A percentile compares a stretch with the other conserved stretches of the same genome.
phyloP scores from a whole-genome alignment of 1,284 basidiomycete species.

The Marasmius fiardii region DNA sequence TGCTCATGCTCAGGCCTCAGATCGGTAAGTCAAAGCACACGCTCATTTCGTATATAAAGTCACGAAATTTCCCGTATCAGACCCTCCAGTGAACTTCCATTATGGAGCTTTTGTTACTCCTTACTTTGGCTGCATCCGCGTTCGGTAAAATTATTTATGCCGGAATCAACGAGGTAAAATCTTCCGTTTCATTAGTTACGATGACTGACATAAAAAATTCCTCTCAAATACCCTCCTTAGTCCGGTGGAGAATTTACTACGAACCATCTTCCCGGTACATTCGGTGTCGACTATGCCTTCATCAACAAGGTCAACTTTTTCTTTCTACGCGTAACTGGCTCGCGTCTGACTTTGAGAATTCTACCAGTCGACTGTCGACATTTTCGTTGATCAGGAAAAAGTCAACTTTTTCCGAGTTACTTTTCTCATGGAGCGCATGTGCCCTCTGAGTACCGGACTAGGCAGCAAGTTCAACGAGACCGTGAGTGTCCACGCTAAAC shows the following conservation, averaged over 20 bases:
- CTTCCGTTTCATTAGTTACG: neutral
- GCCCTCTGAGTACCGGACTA: slow-evolving; percentile 37
- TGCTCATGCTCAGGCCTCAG: no score
- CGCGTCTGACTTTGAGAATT: neutral
- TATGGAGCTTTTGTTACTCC: neutral
- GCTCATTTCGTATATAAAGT: no score
- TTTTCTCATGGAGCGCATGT: slow-evolving; percentile 47
- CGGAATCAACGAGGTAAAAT: slow-evolving; percentile 31
- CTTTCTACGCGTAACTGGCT: neutral
- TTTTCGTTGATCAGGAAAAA: slow-evolving; percentile 43
- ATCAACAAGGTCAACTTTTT: slow-evolving; percentile 36
- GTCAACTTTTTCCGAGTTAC: slow-evolving; percentile 48
- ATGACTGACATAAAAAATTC: neutral
- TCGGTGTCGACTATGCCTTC: slow-evolving; percentile 42
- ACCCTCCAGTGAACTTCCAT: neutral
- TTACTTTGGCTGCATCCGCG: neutral
- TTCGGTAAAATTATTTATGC: slow-evolving; percentile 29
- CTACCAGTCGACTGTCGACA: slow-evolving; percentile 38
- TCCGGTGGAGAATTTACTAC: slow-evolving; percentile 39
- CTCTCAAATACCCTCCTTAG: slow-evolving; percentile 19
- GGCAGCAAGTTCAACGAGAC: slow-evolving; percentile 43
- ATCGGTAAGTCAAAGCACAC: no score
- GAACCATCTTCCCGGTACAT: slow-evolving; percentile 39
- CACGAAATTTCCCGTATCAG: no score
- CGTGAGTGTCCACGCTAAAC: slow-evolving; percentile 19